Conservation (phyloP, 495 filamentous ascomycete genomes). For the Sordaria brevicollis region DNA sequence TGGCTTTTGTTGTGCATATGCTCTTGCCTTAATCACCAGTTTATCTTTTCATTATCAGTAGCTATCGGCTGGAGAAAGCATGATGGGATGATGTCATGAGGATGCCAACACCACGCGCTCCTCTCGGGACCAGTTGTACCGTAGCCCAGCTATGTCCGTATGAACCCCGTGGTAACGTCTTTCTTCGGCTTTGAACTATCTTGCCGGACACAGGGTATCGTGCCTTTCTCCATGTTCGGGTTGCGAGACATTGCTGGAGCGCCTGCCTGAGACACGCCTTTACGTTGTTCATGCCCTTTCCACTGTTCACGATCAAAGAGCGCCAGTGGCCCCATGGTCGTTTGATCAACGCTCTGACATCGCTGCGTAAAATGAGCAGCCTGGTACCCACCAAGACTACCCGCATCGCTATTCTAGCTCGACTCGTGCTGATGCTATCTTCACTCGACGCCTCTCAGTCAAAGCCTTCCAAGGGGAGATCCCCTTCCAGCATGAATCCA, state of each 20-base stretch:
- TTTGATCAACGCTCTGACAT: background rate
- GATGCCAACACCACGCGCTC: background rate
- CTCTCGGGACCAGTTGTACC: background rate
- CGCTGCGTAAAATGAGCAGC: background rate
- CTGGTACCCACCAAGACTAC: background rate
- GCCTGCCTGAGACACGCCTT: background rate
- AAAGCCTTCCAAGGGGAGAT: background rate
- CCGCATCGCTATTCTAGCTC: background rate
- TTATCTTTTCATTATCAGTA: background rate
- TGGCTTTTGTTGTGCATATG: background rate
- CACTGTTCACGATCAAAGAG: background rate
- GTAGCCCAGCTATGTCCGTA: background rate
- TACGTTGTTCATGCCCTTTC: background rate
- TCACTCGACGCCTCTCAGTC: background rate
- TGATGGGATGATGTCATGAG: background rate
- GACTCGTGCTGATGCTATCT: background rate
- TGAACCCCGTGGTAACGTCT: background rate
- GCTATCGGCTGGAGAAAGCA: background rate
- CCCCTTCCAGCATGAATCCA: constrained; percentile 38
- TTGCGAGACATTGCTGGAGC: background rate
- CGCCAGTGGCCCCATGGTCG: background rate
- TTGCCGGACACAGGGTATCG: too few relatives aligned
- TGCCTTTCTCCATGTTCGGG: background rate
- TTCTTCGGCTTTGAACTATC: background rate
- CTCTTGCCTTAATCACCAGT: background rate